phyloP scores from a whole-genome alignment of 805 yeast species.

The Saccharomycopsis capsularis region DNA sequence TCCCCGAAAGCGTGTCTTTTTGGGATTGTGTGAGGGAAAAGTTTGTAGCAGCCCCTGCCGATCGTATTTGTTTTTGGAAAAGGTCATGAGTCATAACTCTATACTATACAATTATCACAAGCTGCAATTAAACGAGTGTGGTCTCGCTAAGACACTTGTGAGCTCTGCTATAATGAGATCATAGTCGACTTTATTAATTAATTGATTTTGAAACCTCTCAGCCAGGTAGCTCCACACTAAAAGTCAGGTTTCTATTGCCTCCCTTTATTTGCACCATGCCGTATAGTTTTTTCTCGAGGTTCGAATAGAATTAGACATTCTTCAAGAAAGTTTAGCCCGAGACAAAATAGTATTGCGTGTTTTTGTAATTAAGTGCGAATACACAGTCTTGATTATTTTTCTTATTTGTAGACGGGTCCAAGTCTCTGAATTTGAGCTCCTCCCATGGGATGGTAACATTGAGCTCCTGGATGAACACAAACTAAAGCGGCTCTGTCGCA shows the following conservation, averaged over 20 bases:
- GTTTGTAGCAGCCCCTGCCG: too few relatives aligned
- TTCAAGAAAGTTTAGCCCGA: conserved; percentile 20
- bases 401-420: conserved; percentile 18
- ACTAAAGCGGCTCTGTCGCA: conserved; percentile 6
- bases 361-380: conserved; percentile 18
- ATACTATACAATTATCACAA: too few relatives aligned
- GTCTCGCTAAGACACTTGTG: too few relatives aligned
- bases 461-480: conserved; percentile 10
- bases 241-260: neutral
- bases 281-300: conserved; percentile 8
- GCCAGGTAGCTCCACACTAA: too few relatives aligned
- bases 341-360: conserved; percentile 16
- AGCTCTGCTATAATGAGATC: too few relatives aligned
- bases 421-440: conserved; percentile 17
- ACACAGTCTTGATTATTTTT: conserved; percentile 17
- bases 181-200: too few relatives aligned
- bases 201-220: too few relatives aligned
- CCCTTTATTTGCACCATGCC: conserved; percentile 14
- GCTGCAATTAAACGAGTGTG: too few relatives aligned
- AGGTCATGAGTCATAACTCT: too few relatives aligned
- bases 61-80: too few relatives aligned
- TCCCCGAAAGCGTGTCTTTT: too few relatives aligned
- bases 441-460: conserved; percentile 20
- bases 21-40: too few relatives aligned
- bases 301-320: conserved; percentile 18